These are phyloP conservation scores for Metarhizium brunneum DNA, from an alignment of 2,329 filamentous ascomycete genomes.

Conservation along the genomic window DNA sequence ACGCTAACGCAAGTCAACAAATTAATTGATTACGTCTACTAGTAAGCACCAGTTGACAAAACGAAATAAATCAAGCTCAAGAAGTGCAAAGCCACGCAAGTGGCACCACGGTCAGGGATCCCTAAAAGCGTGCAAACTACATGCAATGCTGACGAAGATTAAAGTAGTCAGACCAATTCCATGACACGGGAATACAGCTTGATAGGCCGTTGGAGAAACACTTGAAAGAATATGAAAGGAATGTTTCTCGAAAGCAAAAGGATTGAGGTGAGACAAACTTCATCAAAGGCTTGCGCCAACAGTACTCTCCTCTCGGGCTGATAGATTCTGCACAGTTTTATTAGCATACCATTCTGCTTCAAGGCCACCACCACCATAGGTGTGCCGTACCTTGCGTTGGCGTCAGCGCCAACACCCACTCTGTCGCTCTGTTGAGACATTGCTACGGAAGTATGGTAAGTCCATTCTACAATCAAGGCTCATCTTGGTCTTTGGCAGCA, in stretches of 20 bases:
- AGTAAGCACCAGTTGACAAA: not conserved
- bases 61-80: not conserved
- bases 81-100: not conserved
- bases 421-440: not conserved
- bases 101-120: not conserved
- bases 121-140: not conserved
- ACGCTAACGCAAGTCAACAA: not conserved
- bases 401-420: not conserved
- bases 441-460: not conserved
- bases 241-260: not conserved
- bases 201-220: not conserved
- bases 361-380: not conserved
- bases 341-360: not conserved
- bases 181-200: not conserved
- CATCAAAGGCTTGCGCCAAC: not conserved
- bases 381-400: not conserved
- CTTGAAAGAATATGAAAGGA: not conserved
- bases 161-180: not conserved
- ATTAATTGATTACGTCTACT: not conserved
- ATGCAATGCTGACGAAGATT: not conserved
- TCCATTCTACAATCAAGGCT: not conserved
- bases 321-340: not conserved
- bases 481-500: not conserved
- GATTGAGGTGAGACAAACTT: not conserved
- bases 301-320: not conserved